Percentiles rank a stretch among this genome's conserved stretches.
These are phyloP conservation scores for Sugiyamaella grinbergsii DNA, from an alignment of 1,139 yeast species.

Conservation along the genomic window DNA sequence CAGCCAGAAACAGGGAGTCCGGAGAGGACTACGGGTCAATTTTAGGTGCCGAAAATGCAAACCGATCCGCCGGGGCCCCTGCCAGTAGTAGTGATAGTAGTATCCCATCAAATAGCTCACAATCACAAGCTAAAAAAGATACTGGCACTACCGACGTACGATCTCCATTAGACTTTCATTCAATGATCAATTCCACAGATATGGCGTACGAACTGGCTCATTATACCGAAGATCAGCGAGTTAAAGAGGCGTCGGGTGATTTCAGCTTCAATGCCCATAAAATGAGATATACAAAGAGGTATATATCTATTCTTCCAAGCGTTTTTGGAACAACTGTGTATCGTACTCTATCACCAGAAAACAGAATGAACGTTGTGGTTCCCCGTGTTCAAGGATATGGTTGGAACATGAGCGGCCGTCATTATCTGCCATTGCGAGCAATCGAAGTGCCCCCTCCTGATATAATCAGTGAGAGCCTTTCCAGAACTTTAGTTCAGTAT, in stretches of 20 bases:
- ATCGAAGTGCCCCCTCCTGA: slow-evolving; percentile 42
- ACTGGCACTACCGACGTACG: background rate
- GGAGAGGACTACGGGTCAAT: slow-evolving; percentile 5
- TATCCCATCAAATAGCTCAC: background rate
- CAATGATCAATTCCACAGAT: slow-evolving; percentile 17
- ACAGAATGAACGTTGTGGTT: slow-evolving; percentile 46
- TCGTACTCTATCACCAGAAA: slow-evolving; percentile 46
- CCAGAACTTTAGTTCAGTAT: slow-evolving; percentile 44
- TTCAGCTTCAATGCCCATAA: slow-evolving; percentile 31
- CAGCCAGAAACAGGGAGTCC: background rate
- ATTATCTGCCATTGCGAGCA: slow-evolving; percentile 49
- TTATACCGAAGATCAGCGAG: slow-evolving; percentile 16
- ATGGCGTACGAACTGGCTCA: slow-evolving; percentile 16
- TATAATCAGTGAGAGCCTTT: slow-evolving; percentile 17
- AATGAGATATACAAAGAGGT: slow-evolving; percentile 56
- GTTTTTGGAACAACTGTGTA: slow-evolving; percentile 50
- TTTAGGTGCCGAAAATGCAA: background rate
- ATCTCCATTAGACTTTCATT: background rate
- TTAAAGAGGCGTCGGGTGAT: background rate
- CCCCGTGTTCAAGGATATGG: slow-evolving; percentile 66
- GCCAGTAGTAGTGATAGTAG: background rate
- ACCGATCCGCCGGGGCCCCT: background rate
- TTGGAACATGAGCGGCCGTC: slow-evolving; percentile 66
- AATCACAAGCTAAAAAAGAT: background rate
- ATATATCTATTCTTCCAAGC: slow-evolving; percentile 52